Base-by-base conservation (phyloP, 1,139 yeast species). In the Protomyces gravidus region DNA sequence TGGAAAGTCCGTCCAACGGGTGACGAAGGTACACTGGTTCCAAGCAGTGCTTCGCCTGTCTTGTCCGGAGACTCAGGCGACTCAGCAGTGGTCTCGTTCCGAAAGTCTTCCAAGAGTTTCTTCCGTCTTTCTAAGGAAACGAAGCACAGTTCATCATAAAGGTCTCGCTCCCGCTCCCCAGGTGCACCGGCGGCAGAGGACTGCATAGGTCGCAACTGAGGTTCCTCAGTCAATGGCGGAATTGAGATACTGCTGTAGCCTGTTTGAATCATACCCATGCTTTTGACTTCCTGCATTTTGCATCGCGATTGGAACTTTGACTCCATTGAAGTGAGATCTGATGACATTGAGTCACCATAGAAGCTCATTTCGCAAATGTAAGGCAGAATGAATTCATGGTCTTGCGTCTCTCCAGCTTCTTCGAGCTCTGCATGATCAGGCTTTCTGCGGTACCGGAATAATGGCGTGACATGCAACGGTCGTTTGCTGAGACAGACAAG, bases 251-350 rank as follows among this genome's bases (percentile, higher is more conserved):
- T 80, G 65, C 82, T 82, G 55, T 84, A 77, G 68, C 90, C 97
- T 66, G 86, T 88, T 67, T 90, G 97, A 85, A 90, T 89, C 4
- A 90, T 81, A 0, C 97, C 98, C 95, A 90, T 90, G 97, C 92
- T 94, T 70, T 92, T 98, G 23, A 94, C 74, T 67, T 90, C 97
- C 70, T 92, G 90, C 53, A 94, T 89, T 68, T 89, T 89, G 71
- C 97, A 89, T 36, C 95, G 76, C 0, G 98, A 97, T 27, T 85
- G 80, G 97, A 97, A 92, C 66, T 85, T 87, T 46, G 77, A 30
- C 19, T 45, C 30, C 11, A 33, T 39, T 3, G 9, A 15, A 30
- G 26, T 23, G n/a, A 17, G n/a, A 19, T 53, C 58, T 13, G 17
- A 17, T 15, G 42, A 36, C 6, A 5, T 9, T 3, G 36, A n/a